Base-by-base conservation (phyloP, 2,329 filamentous ascomycete species). In the Zelopaecilomyces penicillatus region DNA sequence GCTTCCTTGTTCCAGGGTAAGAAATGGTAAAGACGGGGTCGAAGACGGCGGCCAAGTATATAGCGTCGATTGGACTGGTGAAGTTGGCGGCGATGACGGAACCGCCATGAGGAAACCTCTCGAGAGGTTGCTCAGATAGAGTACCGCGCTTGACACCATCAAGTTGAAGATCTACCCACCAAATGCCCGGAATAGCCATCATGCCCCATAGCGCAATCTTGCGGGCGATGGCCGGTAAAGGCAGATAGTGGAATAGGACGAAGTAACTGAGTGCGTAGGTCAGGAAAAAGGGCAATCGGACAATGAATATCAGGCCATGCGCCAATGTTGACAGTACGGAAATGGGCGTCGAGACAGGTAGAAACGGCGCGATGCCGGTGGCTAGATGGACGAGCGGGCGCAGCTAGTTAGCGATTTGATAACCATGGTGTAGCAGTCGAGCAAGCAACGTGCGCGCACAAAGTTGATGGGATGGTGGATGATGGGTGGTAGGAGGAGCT, bases 131-230 rank as follows among this genome's bases (percentile, higher is more conserved):
- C 57, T 84, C 82, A 39, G 85, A 82, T 30, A 95, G 73, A 28
- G 85, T 90, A 68, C 93, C 93, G 68, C 89, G 87, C 67, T 87
- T 90, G 43, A 98, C 93, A 47, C 91, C 91, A 63, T 98, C 93
- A 53, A 98, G 87, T 65, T 96, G 91, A n/a, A 98, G 72, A 65
- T 98, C 93, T 45, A 96, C 83, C 91, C 91, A 97, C 89, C 90
- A 97, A 46, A 98, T 87, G 29, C 93, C 91, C 0, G 90, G 88
- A 47, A 95, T 85, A 33, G 82, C 85, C 54, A 98, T 78, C 52
- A 97, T 78, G 49, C 81, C 77, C 91, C 93, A 97, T 43, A 97
- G 69, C 40, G 88, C 80, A 9, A 86, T 80, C 67, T 97, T 97
- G 58, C 88, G 88, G 37, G 82, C 58, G 47, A 73, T 63, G 30